Evolutionary conservation across 805 yeast genomes (phyloP).

Genomic region (Candida tibetensis): DNA sequence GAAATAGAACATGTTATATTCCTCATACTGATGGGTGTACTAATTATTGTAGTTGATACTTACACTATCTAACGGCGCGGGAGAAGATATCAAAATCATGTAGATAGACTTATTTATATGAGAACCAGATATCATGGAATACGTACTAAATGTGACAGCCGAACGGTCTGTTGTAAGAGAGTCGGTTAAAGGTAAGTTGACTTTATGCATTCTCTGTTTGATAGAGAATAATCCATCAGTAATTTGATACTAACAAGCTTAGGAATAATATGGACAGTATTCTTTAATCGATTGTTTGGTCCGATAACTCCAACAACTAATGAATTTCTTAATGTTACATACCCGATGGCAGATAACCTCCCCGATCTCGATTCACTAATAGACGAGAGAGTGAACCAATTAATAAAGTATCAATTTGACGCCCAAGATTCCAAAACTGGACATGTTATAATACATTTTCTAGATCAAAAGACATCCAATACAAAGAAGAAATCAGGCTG

Average conservation of each 20-base stretch:
- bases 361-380: slow-evolving; percentile 49
- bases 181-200: slow-evolving; percentile 47
- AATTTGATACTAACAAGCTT: slow-evolving; percentile 11
- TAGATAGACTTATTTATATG: background rate
- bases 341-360: slow-evolving; percentile 47
- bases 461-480: slow-evolving; percentile 36
- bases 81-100: background rate
- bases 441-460: slow-evolving; percentile 37
- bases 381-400: slow-evolving; percentile 32
- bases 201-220: background rate
- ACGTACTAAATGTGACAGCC: slow-evolving; percentile 44
- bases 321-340: slow-evolving; percentile 59
- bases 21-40: no score
- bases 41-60: no score
- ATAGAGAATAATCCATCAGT: no score
- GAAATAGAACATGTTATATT: no score
- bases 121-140: slow-evolving; percentile 38
- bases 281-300: slow-evolving; percentile 70
- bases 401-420: slow-evolving; percentile 28
- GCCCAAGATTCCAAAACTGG: slow-evolving; percentile 22
- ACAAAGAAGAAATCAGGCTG: slow-evolving; percentile 48
- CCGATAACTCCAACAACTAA: slow-evolving; percentile 52
- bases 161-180: slow-evolving; percentile 56
- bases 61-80: no score
- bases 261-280: slow-evolving; percentile 64